A percentile compares a stretch with the other conserved stretches of the same genome.
These are phyloP conservation scores for Yamadazyma akitaensis DNA, from an alignment of 805 yeast species.

Conservation along the genomic window DNA sequence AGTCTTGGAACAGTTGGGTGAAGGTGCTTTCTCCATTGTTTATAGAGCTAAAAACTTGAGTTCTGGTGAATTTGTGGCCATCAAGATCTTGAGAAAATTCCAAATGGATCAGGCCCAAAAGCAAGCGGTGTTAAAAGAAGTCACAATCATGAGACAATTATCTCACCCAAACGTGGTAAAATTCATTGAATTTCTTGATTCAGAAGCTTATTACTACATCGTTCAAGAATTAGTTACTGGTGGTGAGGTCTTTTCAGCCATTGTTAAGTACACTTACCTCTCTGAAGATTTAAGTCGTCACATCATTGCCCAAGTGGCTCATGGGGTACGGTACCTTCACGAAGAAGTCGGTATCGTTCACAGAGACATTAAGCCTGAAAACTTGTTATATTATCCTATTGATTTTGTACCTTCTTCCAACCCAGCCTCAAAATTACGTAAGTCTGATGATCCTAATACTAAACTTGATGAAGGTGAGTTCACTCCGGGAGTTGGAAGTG, in stretches of 20 bases:
- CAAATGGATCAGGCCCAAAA: constrained; percentile 61
- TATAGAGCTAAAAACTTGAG: constrained; percentile 51
- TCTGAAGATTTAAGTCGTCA: constrained; percentile 64
- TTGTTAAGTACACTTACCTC: constrained; percentile 63
- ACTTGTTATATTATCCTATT: constrained; percentile 62
- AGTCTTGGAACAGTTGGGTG: constrained; percentile 58
- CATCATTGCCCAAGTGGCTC: constrained; percentile 59
- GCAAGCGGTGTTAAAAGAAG: constrained; percentile 76
- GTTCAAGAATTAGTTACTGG: constrained; percentile 73
- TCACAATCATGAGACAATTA: constrained; percentile 66
- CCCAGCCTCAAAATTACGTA: constrained; percentile 41
- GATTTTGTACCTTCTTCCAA: constrained; percentile 44
- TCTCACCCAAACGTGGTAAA: constrained; percentile 62
- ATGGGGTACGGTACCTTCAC: constrained; percentile 67
- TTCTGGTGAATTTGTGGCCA: constrained; percentile 45
- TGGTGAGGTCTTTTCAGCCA: constrained; percentile 71
- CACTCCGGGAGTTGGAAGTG: constrained; percentile 79
- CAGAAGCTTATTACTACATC: constrained; percentile 58
- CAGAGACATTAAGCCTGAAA: constrained; percentile 82
- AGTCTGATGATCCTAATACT: constrained; percentile 63
- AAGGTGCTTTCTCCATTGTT: constrained; percentile 80
- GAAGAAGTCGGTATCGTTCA: constrained; percentile 75
- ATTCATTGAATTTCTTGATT: constrained; percentile 64
- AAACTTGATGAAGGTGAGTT: constrained; percentile 89
- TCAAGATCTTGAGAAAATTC: constrained; percentile 63